Conservation (phyloP, 495 filamentous ascomycete genomes). For the Talaromyces wortmannii region DNA sequence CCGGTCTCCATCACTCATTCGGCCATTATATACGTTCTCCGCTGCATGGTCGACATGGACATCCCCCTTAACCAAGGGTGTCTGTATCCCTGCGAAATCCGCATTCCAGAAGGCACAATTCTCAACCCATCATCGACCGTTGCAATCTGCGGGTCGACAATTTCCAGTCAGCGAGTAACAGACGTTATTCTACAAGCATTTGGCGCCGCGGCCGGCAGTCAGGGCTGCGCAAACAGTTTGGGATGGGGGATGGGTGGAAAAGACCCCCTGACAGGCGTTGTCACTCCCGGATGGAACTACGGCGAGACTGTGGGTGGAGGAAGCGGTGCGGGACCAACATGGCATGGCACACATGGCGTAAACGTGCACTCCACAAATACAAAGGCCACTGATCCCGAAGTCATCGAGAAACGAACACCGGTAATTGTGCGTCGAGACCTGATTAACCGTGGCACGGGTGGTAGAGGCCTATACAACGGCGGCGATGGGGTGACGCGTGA, state of each 20-base stretch:
- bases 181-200: constrained; percentile 93
- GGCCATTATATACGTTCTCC: constrained; percentile 90
- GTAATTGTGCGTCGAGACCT: constrained; percentile 80
- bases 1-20: constrained; percentile 85
- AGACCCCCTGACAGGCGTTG: constrained; percentile 72
- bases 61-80: constrained; percentile 96
- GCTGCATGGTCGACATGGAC: constrained; percentile 80
- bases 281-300: constrained; percentile 83
- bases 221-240: constrained; percentile 91
- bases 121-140: constrained; percentile 63
- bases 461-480: constrained; percentile 67
- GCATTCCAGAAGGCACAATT: constrained; percentile 71
- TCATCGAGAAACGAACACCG: constrained; percentile 90
- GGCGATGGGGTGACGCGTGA: constrained; percentile 88
- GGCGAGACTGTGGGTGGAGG: constrained; percentile 97
- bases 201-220: constrained; percentile 80
- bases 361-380: constrained; percentile 99
- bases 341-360: constrained; percentile 85
- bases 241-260: constrained; percentile 39
- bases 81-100: constrained; percentile 72
- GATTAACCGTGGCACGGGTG: constrained; percentile 62
- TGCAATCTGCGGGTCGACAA: constrained; percentile 37
- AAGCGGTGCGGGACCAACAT: constrained; percentile 76
- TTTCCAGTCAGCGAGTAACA: constrained; percentile 84
- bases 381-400: constrained; percentile 88